A percentile compares a stretch with the other conserved stretches of the same genome.
Evolutionary conservation across 129 eudicot genomes (phyloP).

Genomic region (Dittrichia graveolens): DNA sequence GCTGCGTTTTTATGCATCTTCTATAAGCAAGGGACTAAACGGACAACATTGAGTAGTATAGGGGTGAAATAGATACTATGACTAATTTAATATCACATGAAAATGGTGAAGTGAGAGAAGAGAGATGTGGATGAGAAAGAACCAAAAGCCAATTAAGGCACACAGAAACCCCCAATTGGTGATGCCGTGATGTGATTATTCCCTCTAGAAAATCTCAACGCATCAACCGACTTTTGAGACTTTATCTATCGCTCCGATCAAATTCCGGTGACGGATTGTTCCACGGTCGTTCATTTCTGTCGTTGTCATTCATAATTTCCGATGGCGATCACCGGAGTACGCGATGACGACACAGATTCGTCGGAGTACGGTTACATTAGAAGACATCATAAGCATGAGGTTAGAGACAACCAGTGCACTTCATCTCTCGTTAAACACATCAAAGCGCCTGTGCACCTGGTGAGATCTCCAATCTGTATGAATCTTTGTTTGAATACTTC

Average conservation of each 20-base stretch:
- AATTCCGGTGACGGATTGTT: slow-evolving; percentile 22
- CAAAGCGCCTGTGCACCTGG: slow-evolving; percentile 83
- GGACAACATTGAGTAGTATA: background rate
- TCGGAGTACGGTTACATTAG: slow-evolving; percentile 57
- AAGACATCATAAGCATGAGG: slow-evolving; percentile 73
- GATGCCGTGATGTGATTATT: slow-evolving; percentile 44
- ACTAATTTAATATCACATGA: slow-evolving; percentile 35
- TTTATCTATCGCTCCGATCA: slow-evolving; percentile 4
- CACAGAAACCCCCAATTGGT: slow-evolving; percentile 40
- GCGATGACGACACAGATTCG: slow-evolving; percentile 34
- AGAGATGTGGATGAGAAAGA: slow-evolving; percentile 48
- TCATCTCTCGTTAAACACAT: slow-evolving; percentile 78
- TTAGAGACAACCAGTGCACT: slow-evolving; percentile 74
- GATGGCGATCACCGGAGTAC: slow-evolving; percentile 33
- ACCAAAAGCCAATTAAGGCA: slow-evolving; percentile 35
- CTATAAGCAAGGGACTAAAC: background rate
- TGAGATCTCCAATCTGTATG: slow-evolving; percentile 31
- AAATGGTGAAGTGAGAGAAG: slow-evolving; percentile 35
- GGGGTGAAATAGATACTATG: background rate
- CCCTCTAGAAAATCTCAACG: slow-evolving; percentile 34
- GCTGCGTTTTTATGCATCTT: no score
- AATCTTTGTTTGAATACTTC: background rate
- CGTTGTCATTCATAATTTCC: background rate
- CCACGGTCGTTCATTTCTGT: slow-evolving; percentile 6
- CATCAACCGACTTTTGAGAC: slow-evolving; percentile 28